Percentiles rank a stretch among this genome's conserved stretches.
Conservation (phyloP, 352 stramenopile genomes). For the Globisporangium parvum region DNA sequence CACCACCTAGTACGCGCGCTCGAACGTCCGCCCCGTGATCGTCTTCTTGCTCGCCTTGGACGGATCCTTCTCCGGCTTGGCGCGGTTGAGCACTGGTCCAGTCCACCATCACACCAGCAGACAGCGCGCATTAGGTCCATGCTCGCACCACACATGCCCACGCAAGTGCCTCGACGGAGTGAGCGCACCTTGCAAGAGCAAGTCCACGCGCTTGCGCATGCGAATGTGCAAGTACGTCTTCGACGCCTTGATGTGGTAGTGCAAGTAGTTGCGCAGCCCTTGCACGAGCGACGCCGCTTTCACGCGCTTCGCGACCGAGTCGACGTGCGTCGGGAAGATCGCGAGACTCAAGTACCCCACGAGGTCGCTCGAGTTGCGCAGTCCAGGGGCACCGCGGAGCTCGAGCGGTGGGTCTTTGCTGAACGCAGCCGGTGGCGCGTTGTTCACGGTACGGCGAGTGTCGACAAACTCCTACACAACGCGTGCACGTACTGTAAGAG, state of each 20-base stretch:
- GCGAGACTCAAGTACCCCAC: conserved; percentile 88
- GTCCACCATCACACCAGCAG: neutral
- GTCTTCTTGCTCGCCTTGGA: conserved; percentile 90
- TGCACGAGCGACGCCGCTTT: conserved; percentile 86
- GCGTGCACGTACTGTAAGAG: neutral
- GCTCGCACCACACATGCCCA: neutral
- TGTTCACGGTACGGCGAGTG: conserved; percentile 89
- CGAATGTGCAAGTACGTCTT: conserved; percentile 95
- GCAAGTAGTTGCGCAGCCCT: conserved; percentile 91
- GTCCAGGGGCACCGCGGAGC: conserved; percentile 56
- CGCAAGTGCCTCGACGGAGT: neutral
- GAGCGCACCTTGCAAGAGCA: conserved; percentile 82
- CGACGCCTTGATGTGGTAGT: conserved; percentile 96
- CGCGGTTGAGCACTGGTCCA: conserved; percentile 85
- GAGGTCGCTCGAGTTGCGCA: conserved; percentile 58
- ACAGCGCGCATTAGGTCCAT: neutral
- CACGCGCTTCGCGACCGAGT: conserved; percentile 80
- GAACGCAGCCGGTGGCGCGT: conserved; percentile 90
- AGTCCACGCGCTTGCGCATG: conserved; percentile 92
- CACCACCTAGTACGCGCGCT: conserved; percentile 41
- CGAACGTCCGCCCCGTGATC: conserved; percentile 88
- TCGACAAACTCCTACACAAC: conserved; percentile 87
- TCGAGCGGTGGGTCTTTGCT: conserved; percentile 88
- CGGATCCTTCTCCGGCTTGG: conserved; percentile 84
- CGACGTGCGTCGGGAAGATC: conserved; percentile 89